Evolutionary conservation across 2,329 filamentous ascomycete genomes (phyloP).

Genomic region (Sporothrix mexicana): DNA sequence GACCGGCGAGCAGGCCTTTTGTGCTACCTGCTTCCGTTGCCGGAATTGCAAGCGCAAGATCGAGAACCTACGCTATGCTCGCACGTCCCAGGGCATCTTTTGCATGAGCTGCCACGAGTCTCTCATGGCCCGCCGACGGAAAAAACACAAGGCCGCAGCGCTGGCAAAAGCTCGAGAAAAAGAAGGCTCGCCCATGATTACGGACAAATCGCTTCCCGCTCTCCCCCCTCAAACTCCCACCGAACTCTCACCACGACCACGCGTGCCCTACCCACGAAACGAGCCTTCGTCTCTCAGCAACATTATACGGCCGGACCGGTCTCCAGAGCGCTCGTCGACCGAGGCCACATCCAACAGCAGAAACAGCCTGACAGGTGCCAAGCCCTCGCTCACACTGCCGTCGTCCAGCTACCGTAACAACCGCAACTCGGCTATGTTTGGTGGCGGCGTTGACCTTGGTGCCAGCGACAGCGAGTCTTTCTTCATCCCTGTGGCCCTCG

Average conservation of each 20-base stretch:
- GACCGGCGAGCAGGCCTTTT: constrained; percentile 97
- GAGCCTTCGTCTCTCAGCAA: constrained; percentile 60
- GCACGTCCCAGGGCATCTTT: constrained; percentile 97
- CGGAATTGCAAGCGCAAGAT: constrained; percentile 99
- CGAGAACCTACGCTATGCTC: constrained; percentile 95
- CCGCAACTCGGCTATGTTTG: constrained; percentile 71
- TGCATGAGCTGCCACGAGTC: constrained; percentile 99
- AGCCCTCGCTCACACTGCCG: constrained; percentile 64
- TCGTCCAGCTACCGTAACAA: constrained; percentile 79
- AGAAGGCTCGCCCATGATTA: constrained; percentile 69
- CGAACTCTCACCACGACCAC: constrained; percentile 70
- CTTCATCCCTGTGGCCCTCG: constrained; percentile 76
- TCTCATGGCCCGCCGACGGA: constrained; percentile 88
- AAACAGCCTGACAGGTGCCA: constrained; percentile 38
- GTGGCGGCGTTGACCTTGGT: constrained; percentile 46
- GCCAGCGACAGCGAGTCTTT: constrained; percentile 68
- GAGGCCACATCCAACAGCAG: constrained; percentile 48
- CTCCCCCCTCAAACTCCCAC: constrained; percentile 76
- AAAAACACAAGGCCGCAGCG: constrained; percentile 76
- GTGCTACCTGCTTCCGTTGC: constrained; percentile 94
- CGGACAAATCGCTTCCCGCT: constrained; percentile 92
- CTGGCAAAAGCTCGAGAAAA: constrained; percentile 67
- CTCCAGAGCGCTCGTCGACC: constrained; percentile 56
- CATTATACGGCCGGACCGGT: constrained; percentile 59
- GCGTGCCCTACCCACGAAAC: constrained; percentile 56